These are phyloP conservation scores for Pterulicium gracile DNA, from an alignment of 1,284 basidiomycete genomes.

Conservation along the genomic window DNA sequence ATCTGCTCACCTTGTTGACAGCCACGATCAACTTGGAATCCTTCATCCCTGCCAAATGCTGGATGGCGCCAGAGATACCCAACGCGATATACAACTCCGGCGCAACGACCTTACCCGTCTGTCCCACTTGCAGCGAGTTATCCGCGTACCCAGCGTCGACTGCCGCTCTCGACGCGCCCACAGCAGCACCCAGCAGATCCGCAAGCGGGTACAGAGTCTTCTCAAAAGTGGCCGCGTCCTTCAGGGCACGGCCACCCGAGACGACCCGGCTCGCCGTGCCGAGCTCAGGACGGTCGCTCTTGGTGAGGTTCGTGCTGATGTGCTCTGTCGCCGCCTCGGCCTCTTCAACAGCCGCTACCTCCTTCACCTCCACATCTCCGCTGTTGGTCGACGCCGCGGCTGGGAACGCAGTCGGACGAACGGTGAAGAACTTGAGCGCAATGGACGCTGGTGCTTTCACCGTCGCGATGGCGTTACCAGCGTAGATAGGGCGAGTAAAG, in stretches of 20 bases:
- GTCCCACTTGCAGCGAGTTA: slow-evolving; percentile 96
- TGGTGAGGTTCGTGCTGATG: slow-evolving; percentile 76
- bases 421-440: slow-evolving; percentile 89
- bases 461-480: slow-evolving; percentile 95
- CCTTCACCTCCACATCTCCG: slow-evolving; percentile 48
- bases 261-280: slow-evolving; percentile 84
- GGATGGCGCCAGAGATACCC: slow-evolving; percentile 97
- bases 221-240: slow-evolving; percentile 90
- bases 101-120: slow-evolving; percentile 95
- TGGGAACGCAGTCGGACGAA: slow-evolving; percentile 90
- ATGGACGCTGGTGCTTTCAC: slow-evolving; percentile 70
- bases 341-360: slow-evolving; percentile 60
- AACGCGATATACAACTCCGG: slow-evolving; percentile 94
- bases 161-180: slow-evolving; percentile 94
- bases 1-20: slow-evolving; percentile 76
- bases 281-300: slow-evolving; percentile 91
- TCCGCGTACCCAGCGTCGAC: slow-evolving; percentile 98
- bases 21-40: slow-evolving; percentile 98
- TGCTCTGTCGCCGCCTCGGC: slow-evolving; percentile 61
- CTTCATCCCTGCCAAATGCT: slow-evolving; percentile 99
- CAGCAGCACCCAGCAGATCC: slow-evolving; percentile 88
- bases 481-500: slow-evolving; percentile 94
- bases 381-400: slow-evolving; percentile 47
- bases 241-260: slow-evolving; percentile 92
- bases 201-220: slow-evolving; percentile 87